Evolutionary conservation across 2,329 filamentous ascomycete species (phyloP).

Genomic region (Beauveria caledonica): DNA sequence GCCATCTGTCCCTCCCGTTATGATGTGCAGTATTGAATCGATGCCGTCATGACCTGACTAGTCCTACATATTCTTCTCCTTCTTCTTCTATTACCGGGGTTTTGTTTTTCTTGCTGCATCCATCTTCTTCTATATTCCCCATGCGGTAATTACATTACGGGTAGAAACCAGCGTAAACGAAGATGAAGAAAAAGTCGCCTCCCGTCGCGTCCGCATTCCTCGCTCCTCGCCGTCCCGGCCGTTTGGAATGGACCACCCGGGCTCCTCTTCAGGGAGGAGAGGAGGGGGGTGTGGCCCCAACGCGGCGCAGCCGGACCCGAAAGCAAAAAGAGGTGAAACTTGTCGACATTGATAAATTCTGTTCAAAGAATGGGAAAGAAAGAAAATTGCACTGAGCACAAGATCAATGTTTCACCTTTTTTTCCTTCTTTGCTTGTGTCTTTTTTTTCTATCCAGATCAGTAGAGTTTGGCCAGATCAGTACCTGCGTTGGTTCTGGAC

Average conservation of each 20-base stretch:
- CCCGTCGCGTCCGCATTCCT: not conserved
- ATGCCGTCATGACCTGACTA: slow-evolving; percentile 8
- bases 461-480: not conserved
- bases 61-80: too few species aligned
- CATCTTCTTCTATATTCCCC: too few species aligned
- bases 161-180: not conserved
- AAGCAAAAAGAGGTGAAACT: not conserved
- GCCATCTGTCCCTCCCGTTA: too few species aligned
- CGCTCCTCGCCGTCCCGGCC: not conserved
- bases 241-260: not conserved
- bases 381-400: not conserved
- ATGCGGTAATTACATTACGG: not conserved
- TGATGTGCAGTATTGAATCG: not conserved
- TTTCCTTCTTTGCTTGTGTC: not conserved
- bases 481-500: not conserved
- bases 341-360: not conserved
- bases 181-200: too few species aligned
- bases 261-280: not conserved
- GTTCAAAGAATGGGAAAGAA: not conserved
- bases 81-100: not conserved
- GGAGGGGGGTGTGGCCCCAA: not conserved
- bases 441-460: not conserved
- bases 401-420: slow-evolving; percentile 1
- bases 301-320: not conserved
- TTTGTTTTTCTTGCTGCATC: not conserved